A percentile compares a stretch with the other conserved stretches of the same genome.
phyloP scores from a whole-genome alignment of 2,329 filamentous ascomycete species.

The Pseudocercospora fuligena region DNA sequence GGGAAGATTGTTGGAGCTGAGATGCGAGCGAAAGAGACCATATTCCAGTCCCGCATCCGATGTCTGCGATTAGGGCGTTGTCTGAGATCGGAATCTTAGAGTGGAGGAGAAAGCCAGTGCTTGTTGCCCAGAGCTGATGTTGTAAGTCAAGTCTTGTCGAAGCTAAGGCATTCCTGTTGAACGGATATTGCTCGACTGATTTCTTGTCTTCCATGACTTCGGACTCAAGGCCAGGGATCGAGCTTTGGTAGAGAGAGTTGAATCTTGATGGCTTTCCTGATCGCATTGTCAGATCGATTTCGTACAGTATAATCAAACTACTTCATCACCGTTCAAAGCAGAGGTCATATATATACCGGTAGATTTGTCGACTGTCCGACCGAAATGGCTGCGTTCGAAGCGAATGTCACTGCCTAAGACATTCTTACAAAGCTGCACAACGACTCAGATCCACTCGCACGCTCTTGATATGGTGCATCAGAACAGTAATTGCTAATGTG shows the following conservation, averaged over 20 bases:
- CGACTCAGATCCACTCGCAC: too few species aligned
- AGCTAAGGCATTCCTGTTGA: constrained; percentile 27
- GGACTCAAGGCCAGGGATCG: background rate
- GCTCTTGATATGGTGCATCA: too few species aligned
- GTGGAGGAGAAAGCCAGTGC: constrained; percentile 37
- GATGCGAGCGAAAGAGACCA: constrained; percentile 22
- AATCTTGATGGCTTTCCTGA: background rate
- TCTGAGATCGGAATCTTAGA: constrained; percentile 28
- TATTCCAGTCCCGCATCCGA: constrained; percentile 30
- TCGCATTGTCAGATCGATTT: background rate
- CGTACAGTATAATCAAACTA: too few species aligned
- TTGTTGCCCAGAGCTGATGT: constrained; percentile 39
- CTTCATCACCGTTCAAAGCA: too few species aligned
- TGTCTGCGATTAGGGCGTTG: constrained; percentile 26
- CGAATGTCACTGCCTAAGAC: background rate
- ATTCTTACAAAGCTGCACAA: too few species aligned
- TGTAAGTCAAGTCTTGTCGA: constrained; percentile 37
- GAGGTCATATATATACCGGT: too few species aligned
- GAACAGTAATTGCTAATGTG: too few species aligned
- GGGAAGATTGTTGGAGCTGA: background rate
- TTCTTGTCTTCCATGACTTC: background rate
- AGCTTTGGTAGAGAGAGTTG: background rate
- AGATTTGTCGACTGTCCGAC: background rate
- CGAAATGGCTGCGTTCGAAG: background rate
- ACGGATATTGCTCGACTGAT: constrained; percentile 15